Base-by-base conservation (phyloP, 2,329 filamentous ascomycete species). In the Trichoderma sp. region DNA sequence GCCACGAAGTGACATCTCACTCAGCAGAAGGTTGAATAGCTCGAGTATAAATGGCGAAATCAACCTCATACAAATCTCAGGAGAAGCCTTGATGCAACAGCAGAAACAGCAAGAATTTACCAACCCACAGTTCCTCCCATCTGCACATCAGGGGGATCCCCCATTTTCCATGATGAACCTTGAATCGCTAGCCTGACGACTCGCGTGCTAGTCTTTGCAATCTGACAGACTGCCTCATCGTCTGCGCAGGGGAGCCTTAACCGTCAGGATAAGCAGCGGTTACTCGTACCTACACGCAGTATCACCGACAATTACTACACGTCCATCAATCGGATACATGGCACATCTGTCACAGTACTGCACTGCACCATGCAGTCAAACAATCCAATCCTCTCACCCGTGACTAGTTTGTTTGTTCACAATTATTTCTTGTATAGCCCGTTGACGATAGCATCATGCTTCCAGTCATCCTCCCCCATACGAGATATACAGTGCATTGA, bases 211-310 rank as follows among this genome's bases (percentile, higher is more conserved):
- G 21, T 19, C 3, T 15, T 26, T 21, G 47, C 58, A 50, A 57
- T 44, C 21, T 55, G 51, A 55, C 51, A 21, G 51, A 41, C n/a
- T 39, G 30, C 51, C 30, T 39, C 51, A 30, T 24, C 19, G 24
- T 28, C 30, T 41, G 12, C 19, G 21, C 21, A 57, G 54, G 44
- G 54, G 54, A 57, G 54, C 54, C 54, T 57, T 21, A 57, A 43
- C 41, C 14, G 28, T 12, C 34, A 7, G 19, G 52, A 56, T 43
- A 56, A 41, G 52, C 52, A 52, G 34, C 34, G 12, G 12, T 39
- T 39, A 12, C 34, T 14, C 34, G 3, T 7, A 7, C 7, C 9
- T 34, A 34, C 30, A 34, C 10, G 30, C 30, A 10, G 30, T 51
- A 51, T n/a, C 26, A 30, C 48, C 15, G 30, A 30, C 28, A 6